Evolutionary conservation across 2,329 filamentous ascomycete species (phyloP), one percentile per base, ranked within the genome.

Genomic region (Diplodia intermedia): DNA sequence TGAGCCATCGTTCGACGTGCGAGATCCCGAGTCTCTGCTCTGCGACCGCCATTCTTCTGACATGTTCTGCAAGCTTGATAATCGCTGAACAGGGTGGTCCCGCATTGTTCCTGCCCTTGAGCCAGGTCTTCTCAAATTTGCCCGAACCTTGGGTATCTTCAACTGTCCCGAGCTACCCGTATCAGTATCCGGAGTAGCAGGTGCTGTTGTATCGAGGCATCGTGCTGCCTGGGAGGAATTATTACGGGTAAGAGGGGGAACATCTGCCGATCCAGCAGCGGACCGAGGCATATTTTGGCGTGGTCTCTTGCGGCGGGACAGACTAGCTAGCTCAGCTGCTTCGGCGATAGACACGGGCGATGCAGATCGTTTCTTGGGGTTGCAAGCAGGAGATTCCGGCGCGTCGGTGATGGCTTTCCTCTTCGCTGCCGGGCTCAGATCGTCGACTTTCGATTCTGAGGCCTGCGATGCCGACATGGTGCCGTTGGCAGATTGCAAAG

Each of bases 341-440:
- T 88, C 86, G 40, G 82, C 80, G 69, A 86, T 82, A 9, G 86
- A 85, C 20, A 84, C 81, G 9, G 85, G 84, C 18, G 85, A 84
- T 20, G 83, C 79, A 11, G 82, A 82, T 69, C 85, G 84, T 73
- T 85, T 83, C 71, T 81, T 80, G 47, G 75, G 75, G 49, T 73
- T 72, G 40, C 76, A 76, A 4, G 73, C 69, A 20, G 75, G 74
- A 47, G 75, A 75, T 53, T 72, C 67, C 20, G 71, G 68, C 38
- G 72, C 33, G 14, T 62, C 63, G 26, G 56, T 20, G 33, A 47
- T 52, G 57, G n/a, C 50, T 12, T 61, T 57, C 67, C 31, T 72
- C 71, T 65, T 68, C 71, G 75, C 76, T 33, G 73, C 71, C 69
- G 79, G 77, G 70, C 76, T 80, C 4, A 80, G 79, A 14, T 77